These are phyloP conservation scores for Pichia cephalocereana DNA, from an alignment of 805 yeast species.

Conservation along the genomic window DNA sequence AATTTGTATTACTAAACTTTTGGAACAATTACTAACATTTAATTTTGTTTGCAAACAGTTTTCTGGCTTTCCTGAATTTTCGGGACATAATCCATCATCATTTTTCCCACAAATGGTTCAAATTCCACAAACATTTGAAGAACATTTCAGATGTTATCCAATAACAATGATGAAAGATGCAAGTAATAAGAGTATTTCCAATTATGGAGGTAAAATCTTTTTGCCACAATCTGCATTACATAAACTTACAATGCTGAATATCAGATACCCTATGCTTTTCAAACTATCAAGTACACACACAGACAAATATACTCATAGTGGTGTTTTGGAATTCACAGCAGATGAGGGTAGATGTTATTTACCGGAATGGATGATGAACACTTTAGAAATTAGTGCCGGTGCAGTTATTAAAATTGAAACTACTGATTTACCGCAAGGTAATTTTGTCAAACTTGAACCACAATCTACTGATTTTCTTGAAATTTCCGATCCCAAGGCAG, in stretches of 20 bases:
- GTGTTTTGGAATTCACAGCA: constrained; percentile 92
- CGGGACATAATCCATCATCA: constrained; percentile 9
- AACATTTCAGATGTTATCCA: constrained; percentile 88
- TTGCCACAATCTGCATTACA: constrained; percentile 89
- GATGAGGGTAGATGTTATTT: constrained; percentile 94
- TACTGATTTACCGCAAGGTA: constrained; percentile 77
- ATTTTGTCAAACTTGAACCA: constrained; percentile 88
- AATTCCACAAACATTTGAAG: constrained; percentile 47
- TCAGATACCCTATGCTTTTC: constrained; percentile 94
- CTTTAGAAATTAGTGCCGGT: constrained; percentile 67
- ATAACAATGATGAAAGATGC: constrained; percentile 80
- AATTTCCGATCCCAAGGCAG: constrained; percentile 94
- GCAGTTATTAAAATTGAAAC: constrained; percentile 66
- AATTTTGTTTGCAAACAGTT: constrained; percentile 12
- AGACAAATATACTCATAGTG: constrained; percentile 64
- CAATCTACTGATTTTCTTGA: constrained; percentile 90
- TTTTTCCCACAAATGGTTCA: constrained; percentile 13
- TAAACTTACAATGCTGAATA: constrained; percentile 81
- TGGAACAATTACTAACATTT: constrained; percentile 2
- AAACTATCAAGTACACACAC: constrained; percentile 59
- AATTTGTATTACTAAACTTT: too few relatives aligned
- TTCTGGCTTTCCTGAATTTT: constrained; percentile 20
- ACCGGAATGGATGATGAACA: constrained; percentile 95
- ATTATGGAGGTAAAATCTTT: constrained; percentile 93
- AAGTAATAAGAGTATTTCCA: constrained; percentile 64